Evolutionary conservation across 305 asterid species (phyloP), one percentile per base, ranked within the genome.

Genomic region (Galium porrigens): DNA sequence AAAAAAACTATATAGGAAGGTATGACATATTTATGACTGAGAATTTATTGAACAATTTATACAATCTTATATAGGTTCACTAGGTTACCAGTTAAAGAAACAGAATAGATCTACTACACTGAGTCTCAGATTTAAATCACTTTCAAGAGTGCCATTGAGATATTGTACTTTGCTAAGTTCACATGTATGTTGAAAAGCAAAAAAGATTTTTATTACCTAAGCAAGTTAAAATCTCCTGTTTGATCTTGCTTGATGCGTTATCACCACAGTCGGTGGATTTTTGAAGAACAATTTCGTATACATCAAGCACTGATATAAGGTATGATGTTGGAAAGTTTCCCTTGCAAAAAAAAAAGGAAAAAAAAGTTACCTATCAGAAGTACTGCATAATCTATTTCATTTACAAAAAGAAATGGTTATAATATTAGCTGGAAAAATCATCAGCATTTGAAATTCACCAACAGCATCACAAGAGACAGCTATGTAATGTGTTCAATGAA

Each of bases 151-250:
- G 33, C 42, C n/a, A 61, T 18, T 33, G 53, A 54, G 17, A 37
- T 36, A 36, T 17, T 52, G 51, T 9, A 1, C 34, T 17, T 7
- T 36, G 20, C 49, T 34, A 36, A 39, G 58, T 2, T 29, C 39
- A 52, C 63, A 22, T 30, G 36, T 54, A 63, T 36, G 49, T 61
- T 37, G 61, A 39, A 65, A 52, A 61, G 48, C 32, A 72, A 62
- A 15, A 58, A 60, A 62, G 51, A 41, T 76, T 58, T 59, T 66
- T 64, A 72, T 76, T 92, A 92, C 99, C 99, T 73, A 92, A 96
- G 72, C 95, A 83, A 63, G 78, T 92, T 73, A 92, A 77, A 64
- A 92, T 92, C 83, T 92, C 99, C 82, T 92, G 99, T 85, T 87
- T 87, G 94, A 87, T 94, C 82, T 87, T 92, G 83, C 82, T 82